These are phyloP conservation scores for Lentithecium fluviatile DNA, from an alignment of 495 filamentous ascomycete species.

Conservation along the genomic window DNA sequence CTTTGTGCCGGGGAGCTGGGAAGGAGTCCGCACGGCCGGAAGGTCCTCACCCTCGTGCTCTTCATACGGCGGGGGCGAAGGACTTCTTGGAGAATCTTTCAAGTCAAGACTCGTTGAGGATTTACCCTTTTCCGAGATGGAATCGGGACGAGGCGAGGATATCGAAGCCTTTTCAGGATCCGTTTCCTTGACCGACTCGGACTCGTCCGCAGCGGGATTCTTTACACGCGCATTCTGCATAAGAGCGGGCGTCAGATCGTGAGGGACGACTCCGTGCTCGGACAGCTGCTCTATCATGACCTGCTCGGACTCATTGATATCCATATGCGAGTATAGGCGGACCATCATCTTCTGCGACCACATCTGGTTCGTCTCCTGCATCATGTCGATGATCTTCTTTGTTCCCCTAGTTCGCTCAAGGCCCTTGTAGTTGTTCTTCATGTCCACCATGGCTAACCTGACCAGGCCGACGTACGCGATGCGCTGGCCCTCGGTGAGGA, in stretches of 20 bases:
- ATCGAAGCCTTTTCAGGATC: conserved; percentile 24
- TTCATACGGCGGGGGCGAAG: conserved; percentile 68
- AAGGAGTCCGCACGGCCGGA: conserved; percentile 73
- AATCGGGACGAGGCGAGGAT: conserved; percentile 22
- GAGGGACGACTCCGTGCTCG: conserved; percentile 82
- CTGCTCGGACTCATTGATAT: conserved; percentile 85
- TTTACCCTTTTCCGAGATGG: conserved; percentile 5
- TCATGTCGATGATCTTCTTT: conserved; percentile 67
- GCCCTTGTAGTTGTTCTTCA: conserved; percentile 65
- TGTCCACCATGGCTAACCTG: conserved; percentile 70
- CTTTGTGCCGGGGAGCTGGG: conserved; percentile 72
- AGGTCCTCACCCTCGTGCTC: conserved; percentile 67
- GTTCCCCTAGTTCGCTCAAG: conserved; percentile 53
- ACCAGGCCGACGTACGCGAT: conserved; percentile 95
- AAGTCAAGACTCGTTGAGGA: conserved; percentile 20
- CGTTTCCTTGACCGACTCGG: background rate
- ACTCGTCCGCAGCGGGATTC: conserved; percentile 74
- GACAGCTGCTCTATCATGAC: conserved; percentile 98
- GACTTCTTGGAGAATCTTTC: conserved; percentile 23
- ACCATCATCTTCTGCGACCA: conserved; percentile 98
- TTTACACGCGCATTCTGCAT: conserved; percentile 93
- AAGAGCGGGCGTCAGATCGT: conserved; percentile 76
- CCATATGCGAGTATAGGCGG: conserved; percentile 91
- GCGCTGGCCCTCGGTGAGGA: conserved; percentile 91
- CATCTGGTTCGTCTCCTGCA: conserved; percentile 80